phyloP scores from a whole-genome alignment of 1,284 basidiomycete species.

The Moniliophthora roreri region DNA sequence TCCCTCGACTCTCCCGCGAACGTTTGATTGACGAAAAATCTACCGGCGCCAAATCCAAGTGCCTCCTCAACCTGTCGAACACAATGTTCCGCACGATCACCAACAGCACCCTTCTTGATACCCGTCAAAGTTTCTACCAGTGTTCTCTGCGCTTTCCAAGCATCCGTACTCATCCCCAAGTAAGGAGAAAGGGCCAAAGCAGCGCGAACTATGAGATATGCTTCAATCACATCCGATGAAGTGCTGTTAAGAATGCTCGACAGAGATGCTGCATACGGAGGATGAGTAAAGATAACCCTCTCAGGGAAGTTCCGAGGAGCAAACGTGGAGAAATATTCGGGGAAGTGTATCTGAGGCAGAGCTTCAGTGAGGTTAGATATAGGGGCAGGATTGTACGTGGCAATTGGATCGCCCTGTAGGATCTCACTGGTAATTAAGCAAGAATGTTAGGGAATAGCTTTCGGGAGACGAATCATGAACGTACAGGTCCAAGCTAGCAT shows the following conservation, averaged over 20 bases:
- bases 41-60: conserved; percentile 74
- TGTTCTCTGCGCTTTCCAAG: conserved; percentile 72
- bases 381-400: conserved; percentile 85
- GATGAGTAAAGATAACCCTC: conserved; percentile 80
- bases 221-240: conserved; percentile 74
- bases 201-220: conserved; percentile 79
- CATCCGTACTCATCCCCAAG: conserved; percentile 71
- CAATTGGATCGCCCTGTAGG: conserved; percentile 76
- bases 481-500: conserved; percentile 79
- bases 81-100: conserved; percentile 81
- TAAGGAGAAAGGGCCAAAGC: conserved; percentile 66
- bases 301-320: conserved; percentile 78
- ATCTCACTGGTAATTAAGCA: conserved; percentile 45
- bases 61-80: conserved; percentile 60
- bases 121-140: conserved; percentile 78
- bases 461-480: conserved; percentile 23
- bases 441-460: conserved; percentile 6
- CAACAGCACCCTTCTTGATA: conserved; percentile 84
- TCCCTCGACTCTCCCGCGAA: conserved; percentile 82
- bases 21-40: conserved; percentile 86
- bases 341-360: conserved; percentile 80
- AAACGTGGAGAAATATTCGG: conserved; percentile 83
- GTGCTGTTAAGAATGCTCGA: conserved; percentile 73
- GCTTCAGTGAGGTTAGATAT: conserved; percentile 70
- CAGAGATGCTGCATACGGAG: conserved; percentile 74